phyloP scores from a whole-genome alignment of 768 basidiomycete species.

The Grammothele lineata region DNA sequence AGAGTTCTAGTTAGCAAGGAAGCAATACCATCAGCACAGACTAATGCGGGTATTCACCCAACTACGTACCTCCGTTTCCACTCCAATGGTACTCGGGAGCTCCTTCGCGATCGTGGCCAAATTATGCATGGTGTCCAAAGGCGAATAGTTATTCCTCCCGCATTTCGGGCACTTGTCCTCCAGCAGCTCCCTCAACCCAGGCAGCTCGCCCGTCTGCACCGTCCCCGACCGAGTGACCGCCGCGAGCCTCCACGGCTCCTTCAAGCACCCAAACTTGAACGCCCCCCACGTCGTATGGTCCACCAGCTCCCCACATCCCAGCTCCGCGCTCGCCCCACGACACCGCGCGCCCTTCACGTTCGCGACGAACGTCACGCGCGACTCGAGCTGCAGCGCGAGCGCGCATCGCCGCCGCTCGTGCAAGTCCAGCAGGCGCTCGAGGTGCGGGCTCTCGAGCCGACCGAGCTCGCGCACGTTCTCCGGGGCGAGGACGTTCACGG shows the following conservation, averaged over 20 bases:
- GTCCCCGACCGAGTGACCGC: too few species aligned
- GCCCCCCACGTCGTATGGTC: background rate
- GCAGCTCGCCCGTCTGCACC: background rate
- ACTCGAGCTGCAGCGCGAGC: constrained; percentile 34
- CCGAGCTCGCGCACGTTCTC: constrained; percentile 28
- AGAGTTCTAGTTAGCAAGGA: too few species aligned
- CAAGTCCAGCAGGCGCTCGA: constrained; percentile 35
- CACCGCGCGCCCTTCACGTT: background rate
- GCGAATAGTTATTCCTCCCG: background rate
- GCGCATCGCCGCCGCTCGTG: constrained; percentile 37
- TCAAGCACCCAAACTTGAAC: too few species aligned
- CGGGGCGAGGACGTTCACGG: constrained; percentile 35
- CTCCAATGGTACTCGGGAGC: too few species aligned
- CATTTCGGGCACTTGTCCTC: constrained; percentile 1
- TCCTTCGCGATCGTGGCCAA: too few species aligned
- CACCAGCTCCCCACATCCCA: background rate
- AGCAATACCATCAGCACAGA: too few species aligned
- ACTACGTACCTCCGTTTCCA: too few species aligned
- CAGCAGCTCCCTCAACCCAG: background rate
- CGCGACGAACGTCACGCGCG: constrained; percentile 30
- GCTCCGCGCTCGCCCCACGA: too few species aligned
- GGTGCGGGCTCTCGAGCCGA: constrained; percentile 30
- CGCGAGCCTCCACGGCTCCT: too few species aligned
- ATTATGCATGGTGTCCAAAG: too few species aligned
- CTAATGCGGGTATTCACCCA: too few species aligned